Conservation (phyloP, 2,329 filamentous ascomycete species). For the Paecilomyces dactylethromorphus region DNA sequence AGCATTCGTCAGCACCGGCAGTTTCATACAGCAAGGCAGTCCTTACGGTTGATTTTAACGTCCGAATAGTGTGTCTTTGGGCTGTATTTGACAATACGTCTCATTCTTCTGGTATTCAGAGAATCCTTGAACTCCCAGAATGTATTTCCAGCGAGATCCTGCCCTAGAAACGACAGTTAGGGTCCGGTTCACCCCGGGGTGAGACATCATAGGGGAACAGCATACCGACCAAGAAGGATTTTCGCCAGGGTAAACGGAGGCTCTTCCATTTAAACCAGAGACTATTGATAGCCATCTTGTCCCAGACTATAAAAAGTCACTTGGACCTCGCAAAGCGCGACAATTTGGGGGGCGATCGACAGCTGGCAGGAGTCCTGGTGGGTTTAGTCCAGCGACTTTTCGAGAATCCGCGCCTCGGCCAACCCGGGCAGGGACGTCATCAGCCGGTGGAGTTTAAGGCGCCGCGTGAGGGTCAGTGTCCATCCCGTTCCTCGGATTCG, state of each 20-base stretch:
- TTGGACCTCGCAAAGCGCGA: background rate
- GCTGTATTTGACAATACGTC: slow-evolving; percentile 54
- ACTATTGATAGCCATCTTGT: slow-evolving; percentile 36
- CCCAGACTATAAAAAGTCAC: slow-evolving; percentile 4
- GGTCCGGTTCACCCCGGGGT: background rate
- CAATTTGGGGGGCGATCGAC: slow-evolving; percentile 1
- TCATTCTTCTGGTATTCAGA: slow-evolving; percentile 46
- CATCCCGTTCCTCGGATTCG: slow-evolving; percentile 11
- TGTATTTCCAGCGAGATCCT: slow-evolving; percentile 57
- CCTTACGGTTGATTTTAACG: slow-evolving; percentile 53
- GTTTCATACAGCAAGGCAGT: background rate
- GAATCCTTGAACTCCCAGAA: slow-evolving; percentile 62
- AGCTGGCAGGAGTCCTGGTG: background rate
- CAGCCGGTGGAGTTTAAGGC: slow-evolving; percentile 7
- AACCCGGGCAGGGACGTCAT: slow-evolving; percentile 18
- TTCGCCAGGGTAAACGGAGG: slow-evolving; percentile 56
- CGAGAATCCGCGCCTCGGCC: slow-evolving; percentile 8
- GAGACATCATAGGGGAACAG: slow-evolving; percentile 1
- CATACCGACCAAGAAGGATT: slow-evolving; percentile 51
- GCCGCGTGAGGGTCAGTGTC: slow-evolving; percentile 11
- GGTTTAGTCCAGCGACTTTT: background rate
- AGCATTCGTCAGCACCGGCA: slow-evolving; percentile 7
- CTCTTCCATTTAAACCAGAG: slow-evolving; percentile 60
- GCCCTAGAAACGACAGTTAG: slow-evolving; percentile 35
- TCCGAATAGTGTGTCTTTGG: slow-evolving; percentile 51